phyloP scores from a whole-genome alignment of 352 stramenopile genomes.

The Phytopythium cucurbitacearum region DNA sequence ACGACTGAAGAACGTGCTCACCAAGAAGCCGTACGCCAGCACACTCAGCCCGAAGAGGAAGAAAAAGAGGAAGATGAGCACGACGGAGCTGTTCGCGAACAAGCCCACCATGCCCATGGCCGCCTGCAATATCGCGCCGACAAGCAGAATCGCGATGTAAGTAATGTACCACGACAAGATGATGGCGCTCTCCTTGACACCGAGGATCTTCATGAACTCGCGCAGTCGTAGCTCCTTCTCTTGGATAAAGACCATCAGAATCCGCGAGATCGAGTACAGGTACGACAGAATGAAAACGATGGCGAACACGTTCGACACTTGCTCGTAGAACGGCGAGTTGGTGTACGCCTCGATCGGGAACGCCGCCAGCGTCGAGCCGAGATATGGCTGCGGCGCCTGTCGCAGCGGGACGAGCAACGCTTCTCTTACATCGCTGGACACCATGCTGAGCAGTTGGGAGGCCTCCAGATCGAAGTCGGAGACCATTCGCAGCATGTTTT shows the following conservation, averaged over 20 bases:
- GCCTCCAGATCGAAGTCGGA: slow-evolving; percentile 5
- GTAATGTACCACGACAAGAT: slow-evolving; percentile 79
- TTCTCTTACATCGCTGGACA: slow-evolving; percentile 17
- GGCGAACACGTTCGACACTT: slow-evolving; percentile 49
- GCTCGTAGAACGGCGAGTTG: slow-evolving; percentile 54
- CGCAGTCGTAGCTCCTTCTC: slow-evolving; percentile 89
- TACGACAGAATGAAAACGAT: slow-evolving; percentile 90
- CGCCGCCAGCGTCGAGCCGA: slow-evolving; percentile 23
- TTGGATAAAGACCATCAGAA: slow-evolving; percentile 81
- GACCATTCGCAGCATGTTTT: slow-evolving; percentile 19
- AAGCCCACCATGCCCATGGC: slow-evolving; percentile 34
- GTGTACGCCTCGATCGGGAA: slow-evolving; percentile 35
- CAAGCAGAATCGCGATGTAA: slow-evolving; percentile 77
- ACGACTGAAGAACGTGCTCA: slow-evolving; percentile 74
- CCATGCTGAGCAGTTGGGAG: slow-evolving; percentile 5
- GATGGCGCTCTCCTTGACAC: slow-evolving; percentile 74
- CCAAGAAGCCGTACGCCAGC: slow-evolving; percentile 45
- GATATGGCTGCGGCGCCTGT: slow-evolving; percentile 39
- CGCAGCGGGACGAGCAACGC: slow-evolving; percentile 27
- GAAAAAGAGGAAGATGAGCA: slow-evolving; percentile 75
- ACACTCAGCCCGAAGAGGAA: slow-evolving; percentile 58
- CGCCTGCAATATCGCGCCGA: slow-evolving; percentile 52
- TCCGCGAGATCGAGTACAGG: slow-evolving; percentile 78
- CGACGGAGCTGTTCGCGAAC: slow-evolving; percentile 28
- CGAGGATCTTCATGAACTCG: slow-evolving; percentile 89